These are phyloP conservation scores for Trametes polyzona DNA, from an alignment of 1,284 basidiomycete species.

Conservation along the genomic window DNA sequence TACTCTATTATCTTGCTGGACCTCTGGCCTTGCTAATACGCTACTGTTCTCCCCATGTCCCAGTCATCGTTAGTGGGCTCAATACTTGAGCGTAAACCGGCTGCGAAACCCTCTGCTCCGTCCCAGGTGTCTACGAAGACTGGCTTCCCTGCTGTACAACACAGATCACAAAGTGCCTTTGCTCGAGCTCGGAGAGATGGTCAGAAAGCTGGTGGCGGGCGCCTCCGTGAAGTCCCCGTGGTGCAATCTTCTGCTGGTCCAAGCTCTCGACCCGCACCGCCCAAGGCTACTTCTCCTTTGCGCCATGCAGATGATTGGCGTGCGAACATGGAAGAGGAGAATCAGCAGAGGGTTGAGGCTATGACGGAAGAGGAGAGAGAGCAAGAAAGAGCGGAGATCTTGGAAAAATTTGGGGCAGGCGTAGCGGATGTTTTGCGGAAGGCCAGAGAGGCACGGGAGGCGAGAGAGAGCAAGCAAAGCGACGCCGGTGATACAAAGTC, in stretches of 20 bases:
- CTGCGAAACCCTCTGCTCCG: slow-evolving; percentile 34
- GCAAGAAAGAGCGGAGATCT: slow-evolving; percentile 57
- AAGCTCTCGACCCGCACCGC: neutral
- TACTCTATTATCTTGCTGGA: neutral
- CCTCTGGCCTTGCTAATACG: neutral
- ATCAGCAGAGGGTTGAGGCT: slow-evolving; percentile 42
- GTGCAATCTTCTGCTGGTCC: slow-evolving; percentile 14
- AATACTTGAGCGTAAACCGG: slow-evolving; percentile 56
- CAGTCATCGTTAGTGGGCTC: slow-evolving; percentile 51
- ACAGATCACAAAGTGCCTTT: slow-evolving; percentile 69
- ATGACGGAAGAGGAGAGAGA: slow-evolving; percentile 54
- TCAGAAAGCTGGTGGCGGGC: slow-evolving; percentile 25
- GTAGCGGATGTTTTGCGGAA: slow-evolving; percentile 63
- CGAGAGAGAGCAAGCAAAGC: slow-evolving; percentile 24
- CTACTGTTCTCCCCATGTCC: slow-evolving; percentile 11
- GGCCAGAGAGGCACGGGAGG: slow-evolving; percentile 48
- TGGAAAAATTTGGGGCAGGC: slow-evolving; percentile 68
- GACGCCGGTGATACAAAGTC: neutral
- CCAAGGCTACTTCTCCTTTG: neutral
- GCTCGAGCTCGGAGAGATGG: slow-evolving; percentile 44
- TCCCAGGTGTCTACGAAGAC: slow-evolving; percentile 38
- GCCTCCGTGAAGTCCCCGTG: slow-evolving; percentile 20
- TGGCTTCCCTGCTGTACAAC: slow-evolving; percentile 63
- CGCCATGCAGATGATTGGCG: slow-evolving; percentile 33
- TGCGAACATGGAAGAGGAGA: slow-evolving; percentile 44